Conservation (phyloP, 75 land plant species). For the Cryptomeria japonica region DNA sequence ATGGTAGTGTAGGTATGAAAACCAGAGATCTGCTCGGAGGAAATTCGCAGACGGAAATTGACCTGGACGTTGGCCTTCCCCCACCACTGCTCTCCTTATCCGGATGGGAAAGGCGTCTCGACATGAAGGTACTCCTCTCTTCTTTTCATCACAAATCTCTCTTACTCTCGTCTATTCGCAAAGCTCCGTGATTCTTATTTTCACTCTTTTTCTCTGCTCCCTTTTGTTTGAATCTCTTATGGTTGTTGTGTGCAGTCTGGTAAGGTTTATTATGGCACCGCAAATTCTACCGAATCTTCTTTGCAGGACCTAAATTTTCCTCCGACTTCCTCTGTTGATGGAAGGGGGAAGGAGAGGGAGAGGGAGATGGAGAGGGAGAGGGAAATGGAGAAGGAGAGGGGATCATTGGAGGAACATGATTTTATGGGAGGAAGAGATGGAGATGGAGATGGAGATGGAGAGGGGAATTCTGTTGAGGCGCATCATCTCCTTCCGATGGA, state of each 20-base stretch:
- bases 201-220: neutral
- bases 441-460: neutral
- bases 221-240: neutral
- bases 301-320: constrained; percentile 15
- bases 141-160: neutral
- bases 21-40: constrained; percentile 56
- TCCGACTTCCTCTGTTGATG: neutral
- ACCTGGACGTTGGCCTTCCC: constrained; percentile 42
- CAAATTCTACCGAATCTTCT: constrained; percentile 12
- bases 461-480: too few relatives aligned
- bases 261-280: constrained; percentile 24
- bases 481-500: neutral
- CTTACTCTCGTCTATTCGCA: neutral
- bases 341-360: neutral
- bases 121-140: constrained; percentile 29
- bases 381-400: neutral
- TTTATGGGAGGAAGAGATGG: neutral
- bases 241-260: constrained; percentile 37
- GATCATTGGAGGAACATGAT: neutral
- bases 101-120: constrained; percentile 58
- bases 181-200: too few relatives aligned
- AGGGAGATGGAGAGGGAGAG: neutral
- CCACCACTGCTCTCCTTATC: constrained; percentile 16
- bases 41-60: constrained; percentile 11
- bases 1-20: neutral